Percentiles rank a stretch among this genome's conserved stretches.
Conservation (phyloP, 345 rosid species). For the Turnera subulata region DNA sequence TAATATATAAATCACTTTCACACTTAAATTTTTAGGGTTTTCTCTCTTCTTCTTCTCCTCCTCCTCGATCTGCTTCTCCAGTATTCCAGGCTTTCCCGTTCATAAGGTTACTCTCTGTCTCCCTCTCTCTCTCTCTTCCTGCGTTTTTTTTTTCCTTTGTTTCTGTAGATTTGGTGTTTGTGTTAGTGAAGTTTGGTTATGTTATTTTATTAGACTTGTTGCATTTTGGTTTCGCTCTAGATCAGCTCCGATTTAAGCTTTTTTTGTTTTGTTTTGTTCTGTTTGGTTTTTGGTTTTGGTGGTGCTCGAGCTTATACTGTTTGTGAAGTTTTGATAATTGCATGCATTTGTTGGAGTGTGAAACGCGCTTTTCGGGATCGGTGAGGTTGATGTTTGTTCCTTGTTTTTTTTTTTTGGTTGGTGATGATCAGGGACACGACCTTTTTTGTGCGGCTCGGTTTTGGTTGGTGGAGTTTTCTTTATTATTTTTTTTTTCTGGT, state of each 20-base stretch:
- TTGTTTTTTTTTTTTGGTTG: too few species aligned
- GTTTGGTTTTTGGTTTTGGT: neutral
- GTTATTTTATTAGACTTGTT: slow-evolving; percentile 3
- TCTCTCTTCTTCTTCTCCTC: slow-evolving; percentile 8
- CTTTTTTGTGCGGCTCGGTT: too few species aligned
- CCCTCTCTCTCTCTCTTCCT: neutral
- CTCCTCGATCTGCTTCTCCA: neutral
- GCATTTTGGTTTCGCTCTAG: slow-evolving; percentile 11
- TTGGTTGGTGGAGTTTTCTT: too few species aligned
- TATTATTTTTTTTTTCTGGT: too few species aligned
- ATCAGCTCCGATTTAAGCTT: neutral
- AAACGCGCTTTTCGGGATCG: too few species aligned
- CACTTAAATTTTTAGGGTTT: slow-evolving; percentile 34
- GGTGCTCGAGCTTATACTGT: too few species aligned
- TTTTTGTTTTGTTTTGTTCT: too few species aligned
- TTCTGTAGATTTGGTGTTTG: neutral
- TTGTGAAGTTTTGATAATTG: too few species aligned
- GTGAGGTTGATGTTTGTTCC: too few species aligned
- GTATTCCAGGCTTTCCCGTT: neutral
- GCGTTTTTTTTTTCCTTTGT: slow-evolving; percentile 2
- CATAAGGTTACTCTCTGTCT: neutral
- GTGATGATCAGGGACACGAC: too few species aligned
- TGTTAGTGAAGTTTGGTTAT: neutral
- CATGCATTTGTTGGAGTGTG: too few species aligned
- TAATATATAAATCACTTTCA: too few species aligned